phyloP scores from a whole-genome alignment of 2,329 filamentous ascomycete species.

The Purpureocillium lavendulum region DNA sequence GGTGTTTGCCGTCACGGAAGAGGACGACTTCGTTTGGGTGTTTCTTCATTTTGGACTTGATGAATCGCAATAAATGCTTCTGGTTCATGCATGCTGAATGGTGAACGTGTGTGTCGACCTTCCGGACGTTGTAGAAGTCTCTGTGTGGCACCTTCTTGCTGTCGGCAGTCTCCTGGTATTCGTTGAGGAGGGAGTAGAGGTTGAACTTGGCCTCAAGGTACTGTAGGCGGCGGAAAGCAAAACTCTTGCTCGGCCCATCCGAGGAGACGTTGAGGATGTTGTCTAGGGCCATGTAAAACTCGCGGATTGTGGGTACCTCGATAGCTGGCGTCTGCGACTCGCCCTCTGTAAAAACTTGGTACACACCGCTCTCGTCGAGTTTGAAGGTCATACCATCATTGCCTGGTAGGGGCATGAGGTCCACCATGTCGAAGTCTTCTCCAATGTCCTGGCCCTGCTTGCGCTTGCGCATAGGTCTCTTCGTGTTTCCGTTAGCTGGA shows the following conservation, averaged over 20 bases:
- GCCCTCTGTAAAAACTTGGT: conserved; percentile 76
- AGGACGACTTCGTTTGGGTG: conserved; percentile 89
- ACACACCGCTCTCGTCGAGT: conserved; percentile 79
- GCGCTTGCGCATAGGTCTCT: conserved; percentile 49
- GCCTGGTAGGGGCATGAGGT: conserved; percentile 65
- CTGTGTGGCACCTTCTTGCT: conserved; percentile 95
- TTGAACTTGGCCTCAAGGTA: conserved; percentile 98
- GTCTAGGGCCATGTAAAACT: conserved; percentile 95
- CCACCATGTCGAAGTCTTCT: conserved; percentile 80
- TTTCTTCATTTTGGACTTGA: conserved; percentile 99
- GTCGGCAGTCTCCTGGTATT: conserved; percentile 96
- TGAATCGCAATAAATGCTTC: conserved; percentile 94
- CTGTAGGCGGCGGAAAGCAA: conserved; percentile 87
- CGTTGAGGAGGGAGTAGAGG: conserved; percentile 84
- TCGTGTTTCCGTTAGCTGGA: conserved; percentile 15
- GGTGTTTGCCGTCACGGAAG: conserved; percentile 81
- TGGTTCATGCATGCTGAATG: conserved; percentile 99
- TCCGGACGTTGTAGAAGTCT: conserved; percentile 98
- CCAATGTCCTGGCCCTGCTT: conserved; percentile 89
- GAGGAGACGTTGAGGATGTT: conserved; percentile 81
- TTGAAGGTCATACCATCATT: conserved; percentile 65
- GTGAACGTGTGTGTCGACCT: conserved; percentile 98
- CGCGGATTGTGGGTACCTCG: conserved; percentile 80
- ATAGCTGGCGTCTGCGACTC: conserved; percentile 61
- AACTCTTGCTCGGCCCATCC: conserved; percentile 93